A percentile compares a stretch with the other conserved stretches of the same genome.
These are phyloP conservation scores for Helotiales sp. DNA, from an alignment of 2,329 filamentous ascomycete species.

Conservation along the genomic window DNA sequence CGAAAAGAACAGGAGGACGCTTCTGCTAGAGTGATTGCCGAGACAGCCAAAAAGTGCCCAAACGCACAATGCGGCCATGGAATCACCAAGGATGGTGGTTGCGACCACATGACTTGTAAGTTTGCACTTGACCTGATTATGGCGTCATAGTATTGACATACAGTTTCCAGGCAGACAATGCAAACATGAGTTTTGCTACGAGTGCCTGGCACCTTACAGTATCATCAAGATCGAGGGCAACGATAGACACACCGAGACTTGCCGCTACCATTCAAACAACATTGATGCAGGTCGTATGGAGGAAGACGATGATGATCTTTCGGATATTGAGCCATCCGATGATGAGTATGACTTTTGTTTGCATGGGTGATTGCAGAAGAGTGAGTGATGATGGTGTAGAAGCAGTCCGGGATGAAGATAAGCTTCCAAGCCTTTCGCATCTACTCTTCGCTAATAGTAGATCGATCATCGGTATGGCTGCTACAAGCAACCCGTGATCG, in stretches of 20 bases:
- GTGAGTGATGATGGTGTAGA: too few species aligned
- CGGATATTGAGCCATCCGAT: too few species aligned
- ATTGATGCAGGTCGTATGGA: too few species aligned
- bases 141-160: neutral
- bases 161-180: neutral
- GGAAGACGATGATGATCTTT: too few species aligned
- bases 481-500: too few species aligned
- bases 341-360: too few species aligned
- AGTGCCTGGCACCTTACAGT: slow-evolving; percentile 4
- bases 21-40: neutral
- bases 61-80: slow-evolving; percentile 7
- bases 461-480: too few species aligned
- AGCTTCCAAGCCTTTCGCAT: too few species aligned
- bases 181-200: slow-evolving; percentile 10
- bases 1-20: slow-evolving; percentile 15
- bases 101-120: slow-evolving; percentile 26
- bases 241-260: neutral
- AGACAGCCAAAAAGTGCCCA: slow-evolving; percentile 10
- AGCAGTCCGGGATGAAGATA: too few species aligned
- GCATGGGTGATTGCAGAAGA: too few species aligned
- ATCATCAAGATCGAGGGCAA: neutral
- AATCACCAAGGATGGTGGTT: slow-evolving; percentile 15
- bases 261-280: slow-evolving; percentile 3
- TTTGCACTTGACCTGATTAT: neutral
- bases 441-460: too few species aligned